Conservation (phyloP, 768 basidiomycete genomes). For the Rhodotorula taiwanensis region DNA sequence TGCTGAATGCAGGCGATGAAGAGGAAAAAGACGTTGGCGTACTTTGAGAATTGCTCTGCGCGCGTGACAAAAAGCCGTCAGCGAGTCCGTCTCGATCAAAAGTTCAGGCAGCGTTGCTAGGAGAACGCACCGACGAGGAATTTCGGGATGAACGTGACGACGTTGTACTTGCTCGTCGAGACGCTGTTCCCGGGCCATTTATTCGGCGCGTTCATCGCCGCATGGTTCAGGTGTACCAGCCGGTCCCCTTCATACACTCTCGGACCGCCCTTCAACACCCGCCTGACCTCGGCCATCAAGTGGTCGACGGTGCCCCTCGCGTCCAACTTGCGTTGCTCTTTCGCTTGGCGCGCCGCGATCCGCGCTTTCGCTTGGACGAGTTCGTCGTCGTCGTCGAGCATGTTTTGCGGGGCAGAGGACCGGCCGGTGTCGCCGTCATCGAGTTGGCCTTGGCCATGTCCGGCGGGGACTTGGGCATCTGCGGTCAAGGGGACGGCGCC, state of each 20-base stretch:
- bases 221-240: slow-evolving; percentile 73
- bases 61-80: too few species aligned
- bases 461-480: slow-evolving; percentile 27
- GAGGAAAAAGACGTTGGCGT: slow-evolving; percentile 96
- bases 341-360: slow-evolving; percentile 26
- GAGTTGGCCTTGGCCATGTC: slow-evolving; percentile 9
- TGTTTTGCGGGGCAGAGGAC: slow-evolving; percentile 7
- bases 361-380: slow-evolving; percentile 24
- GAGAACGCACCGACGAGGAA: slow-evolving; percentile 71
- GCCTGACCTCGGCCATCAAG: slow-evolving; percentile 7
- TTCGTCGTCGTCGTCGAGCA: slow-evolving; percentile 37
- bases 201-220: slow-evolving; percentile 53
- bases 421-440: slow-evolving; percentile 3
- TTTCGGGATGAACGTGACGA: slow-evolving; percentile 78
- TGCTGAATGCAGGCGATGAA: slow-evolving; percentile 89
- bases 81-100: not conserved
- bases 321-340: slow-evolving; percentile 1
- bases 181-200: slow-evolving; percentile 76
- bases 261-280: slow-evolving; percentile 12
- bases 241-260: slow-evolving; percentile 57
- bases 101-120: too few species aligned
- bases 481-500: slow-evolving; percentile 12
- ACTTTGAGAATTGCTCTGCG: slow-evolving; percentile 51
- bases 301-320: not conserved
- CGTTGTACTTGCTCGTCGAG: slow-evolving; percentile 90